Evolutionary conservation across 306 rosid genomes (phyloP).

Genomic region (Quercus variabilis): DNA sequence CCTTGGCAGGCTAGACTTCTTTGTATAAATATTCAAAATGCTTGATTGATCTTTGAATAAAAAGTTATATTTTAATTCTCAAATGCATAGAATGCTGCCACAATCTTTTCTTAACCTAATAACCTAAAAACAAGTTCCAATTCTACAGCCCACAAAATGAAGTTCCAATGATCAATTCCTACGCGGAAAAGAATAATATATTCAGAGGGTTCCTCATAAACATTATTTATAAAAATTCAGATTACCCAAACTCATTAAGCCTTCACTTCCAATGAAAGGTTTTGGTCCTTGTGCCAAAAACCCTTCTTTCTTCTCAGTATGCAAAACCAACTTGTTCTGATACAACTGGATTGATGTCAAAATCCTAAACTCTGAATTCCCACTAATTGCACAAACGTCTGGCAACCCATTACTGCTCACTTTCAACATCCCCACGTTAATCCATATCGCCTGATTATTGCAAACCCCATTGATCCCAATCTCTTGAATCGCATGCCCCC

Average conservation of each 20-base stretch:
- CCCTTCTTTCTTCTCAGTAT: constrained; percentile 27
- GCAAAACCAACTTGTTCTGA: constrained; percentile 9
- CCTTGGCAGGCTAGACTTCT: too few relatives aligned
- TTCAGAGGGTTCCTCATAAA: too few relatives aligned
- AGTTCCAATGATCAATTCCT: background rate
- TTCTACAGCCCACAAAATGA: too few relatives aligned
- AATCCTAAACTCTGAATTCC: constrained; percentile 34
- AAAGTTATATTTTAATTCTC: too few relatives aligned
- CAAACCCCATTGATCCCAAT: constrained; percentile 68
- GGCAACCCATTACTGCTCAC: constrained; percentile 72
- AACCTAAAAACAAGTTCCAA: background rate
- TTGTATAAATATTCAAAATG: too few relatives aligned
- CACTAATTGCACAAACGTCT: constrained; percentile 68
- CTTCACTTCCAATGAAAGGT: constrained; percentile 64
- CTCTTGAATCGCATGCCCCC: constrained; percentile 58
- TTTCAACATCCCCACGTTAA: constrained; percentile 38
- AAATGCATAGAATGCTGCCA: too few relatives aligned
- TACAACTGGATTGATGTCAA: constrained; percentile 42
- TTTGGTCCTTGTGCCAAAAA: constrained; percentile 38
- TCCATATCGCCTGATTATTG: constrained; percentile 43
- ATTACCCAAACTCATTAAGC: constrained; percentile 31
- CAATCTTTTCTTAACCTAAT: too few relatives aligned
- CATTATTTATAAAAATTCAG: background rate
- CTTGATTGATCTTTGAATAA: too few relatives aligned
- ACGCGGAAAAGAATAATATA: background rate